Evolutionary conservation across 73 alveolate species (phyloP).

Genomic region (Uronychia setigera): DNA sequence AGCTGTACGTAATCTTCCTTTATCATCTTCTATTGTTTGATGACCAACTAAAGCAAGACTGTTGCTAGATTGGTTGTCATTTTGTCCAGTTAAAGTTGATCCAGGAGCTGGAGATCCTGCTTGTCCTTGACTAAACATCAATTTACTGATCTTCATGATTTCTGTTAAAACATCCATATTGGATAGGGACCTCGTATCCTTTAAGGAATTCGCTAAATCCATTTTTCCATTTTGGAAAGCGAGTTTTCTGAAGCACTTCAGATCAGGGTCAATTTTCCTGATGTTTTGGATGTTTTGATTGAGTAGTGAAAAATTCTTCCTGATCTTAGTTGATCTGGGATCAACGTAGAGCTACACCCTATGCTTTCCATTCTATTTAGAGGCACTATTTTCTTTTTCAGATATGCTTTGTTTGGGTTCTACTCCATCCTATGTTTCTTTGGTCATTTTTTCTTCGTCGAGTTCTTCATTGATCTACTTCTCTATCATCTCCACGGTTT

Average conservation of each 20-base stretch:
- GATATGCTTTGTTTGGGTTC: no score
- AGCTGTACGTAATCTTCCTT: no score
- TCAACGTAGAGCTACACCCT: slow-evolving; percentile 55
- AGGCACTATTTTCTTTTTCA: no score
- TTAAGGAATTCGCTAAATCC: background rate
- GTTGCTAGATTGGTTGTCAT: no score
- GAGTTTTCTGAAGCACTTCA: background rate
- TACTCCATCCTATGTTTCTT: no score
- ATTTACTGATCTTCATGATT: slow-evolving; percentile 18
- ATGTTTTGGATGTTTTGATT: slow-evolving; percentile 21
- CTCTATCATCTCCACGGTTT: slow-evolving; percentile 42
- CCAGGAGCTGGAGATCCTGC: background rate
- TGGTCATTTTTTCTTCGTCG: no score
- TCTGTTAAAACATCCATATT: slow-evolving; percentile 32
- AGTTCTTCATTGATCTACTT: slow-evolving; percentile 28
- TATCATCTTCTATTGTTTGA: no score
- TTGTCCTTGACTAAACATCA: background rate
- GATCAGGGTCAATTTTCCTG: slow-evolving; percentile 40
- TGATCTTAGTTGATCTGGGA: slow-evolving; percentile 50
- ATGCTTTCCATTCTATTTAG: slow-evolving; percentile 12
- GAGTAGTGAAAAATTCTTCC: slow-evolving; percentile 43
- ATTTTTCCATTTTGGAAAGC: background rate
- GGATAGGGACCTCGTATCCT: slow-evolving; percentile 1
- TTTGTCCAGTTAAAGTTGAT: no score
- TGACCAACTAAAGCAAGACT: no score